phyloP scores from a whole-genome alignment of 78 protist species.

The Dictyostelium firmibasis region DNA sequence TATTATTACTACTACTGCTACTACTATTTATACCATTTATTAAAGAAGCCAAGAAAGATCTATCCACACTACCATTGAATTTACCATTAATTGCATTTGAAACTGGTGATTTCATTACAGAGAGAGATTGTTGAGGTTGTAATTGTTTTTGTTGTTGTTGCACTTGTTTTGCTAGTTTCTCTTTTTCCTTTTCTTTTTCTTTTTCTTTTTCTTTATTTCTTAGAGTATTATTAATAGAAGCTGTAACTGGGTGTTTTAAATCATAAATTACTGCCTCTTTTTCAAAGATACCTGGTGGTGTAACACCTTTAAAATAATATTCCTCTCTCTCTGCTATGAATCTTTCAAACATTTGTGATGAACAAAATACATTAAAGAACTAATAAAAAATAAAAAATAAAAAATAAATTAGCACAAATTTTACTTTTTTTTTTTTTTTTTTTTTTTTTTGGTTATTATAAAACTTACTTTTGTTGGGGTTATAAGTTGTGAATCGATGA shows the following conservation, averaged over 20 bases:
- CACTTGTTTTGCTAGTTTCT: neutral
- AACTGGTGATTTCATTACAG: neutral
- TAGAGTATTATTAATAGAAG: conserved; percentile 47
- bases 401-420: neutral
- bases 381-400: neutral
- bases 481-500: conserved; percentile 67
- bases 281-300: conserved; percentile 75
- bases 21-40: conserved; percentile 5
- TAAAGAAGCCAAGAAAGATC: conserved; percentile 52
- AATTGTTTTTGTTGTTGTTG: neutral
- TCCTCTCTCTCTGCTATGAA: conserved; percentile 77
- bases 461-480: conserved; percentile 52
- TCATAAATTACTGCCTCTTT: conserved; percentile 58
- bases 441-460: neutral
- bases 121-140: neutral
- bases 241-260: conserved; percentile 59
- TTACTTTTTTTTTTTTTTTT: neutral
- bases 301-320: conserved; percentile 59
- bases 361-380: conserved; percentile 63
- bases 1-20: neutral
- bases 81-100: neutral
- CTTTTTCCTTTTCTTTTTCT: conserved; percentile 54
- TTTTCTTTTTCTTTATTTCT: conserved; percentile 66
- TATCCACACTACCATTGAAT: conserved; percentile 65
- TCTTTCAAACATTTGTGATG: conserved; percentile 79